Evolutionary conservation across 2,329 filamentous ascomycete genomes (phyloP).

Genomic region (Fusarium miscanthi): DNA sequence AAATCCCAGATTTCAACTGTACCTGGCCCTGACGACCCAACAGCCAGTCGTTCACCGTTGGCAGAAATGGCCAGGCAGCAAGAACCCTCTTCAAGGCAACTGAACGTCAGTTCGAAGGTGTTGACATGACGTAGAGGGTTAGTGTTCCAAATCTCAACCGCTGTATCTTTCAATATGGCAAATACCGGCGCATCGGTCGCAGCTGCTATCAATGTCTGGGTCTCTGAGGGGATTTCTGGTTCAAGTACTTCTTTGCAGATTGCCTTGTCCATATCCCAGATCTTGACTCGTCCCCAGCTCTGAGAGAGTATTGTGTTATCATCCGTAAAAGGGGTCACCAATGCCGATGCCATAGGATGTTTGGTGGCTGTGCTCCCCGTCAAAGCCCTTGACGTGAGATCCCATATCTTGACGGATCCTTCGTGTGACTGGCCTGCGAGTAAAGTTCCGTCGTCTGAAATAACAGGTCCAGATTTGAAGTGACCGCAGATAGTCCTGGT

Average conservation of each 20-base stretch:
- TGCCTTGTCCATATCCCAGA: background rate
- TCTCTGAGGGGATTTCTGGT: too few species aligned
- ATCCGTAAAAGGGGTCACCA: background rate
- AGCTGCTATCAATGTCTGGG: background rate
- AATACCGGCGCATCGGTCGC: background rate
- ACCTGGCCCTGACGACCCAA: accelerated
- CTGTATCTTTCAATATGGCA: background rate
- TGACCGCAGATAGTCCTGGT: background rate
- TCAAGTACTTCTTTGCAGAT: background rate
- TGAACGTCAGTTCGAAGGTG: background rate
- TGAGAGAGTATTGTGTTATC: background rate
- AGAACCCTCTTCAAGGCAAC: background rate
- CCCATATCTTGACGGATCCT: background rate
- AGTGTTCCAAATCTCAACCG: background rate
- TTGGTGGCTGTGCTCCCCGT: accelerated
- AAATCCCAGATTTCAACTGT: background rate
- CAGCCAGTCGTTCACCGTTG: background rate
- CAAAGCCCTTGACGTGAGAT: background rate
- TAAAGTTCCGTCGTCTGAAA: background rate
- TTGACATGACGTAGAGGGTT: background rate
- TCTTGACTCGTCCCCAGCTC: accelerated
- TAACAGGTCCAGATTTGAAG: background rate
- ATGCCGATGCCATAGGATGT: background rate
- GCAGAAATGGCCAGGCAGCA: background rate
- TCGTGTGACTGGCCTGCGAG: background rate